phyloP scores from a whole-genome alignment of 2,329 filamentous ascomycete genomes.

The Leptographium procerum region DNA sequence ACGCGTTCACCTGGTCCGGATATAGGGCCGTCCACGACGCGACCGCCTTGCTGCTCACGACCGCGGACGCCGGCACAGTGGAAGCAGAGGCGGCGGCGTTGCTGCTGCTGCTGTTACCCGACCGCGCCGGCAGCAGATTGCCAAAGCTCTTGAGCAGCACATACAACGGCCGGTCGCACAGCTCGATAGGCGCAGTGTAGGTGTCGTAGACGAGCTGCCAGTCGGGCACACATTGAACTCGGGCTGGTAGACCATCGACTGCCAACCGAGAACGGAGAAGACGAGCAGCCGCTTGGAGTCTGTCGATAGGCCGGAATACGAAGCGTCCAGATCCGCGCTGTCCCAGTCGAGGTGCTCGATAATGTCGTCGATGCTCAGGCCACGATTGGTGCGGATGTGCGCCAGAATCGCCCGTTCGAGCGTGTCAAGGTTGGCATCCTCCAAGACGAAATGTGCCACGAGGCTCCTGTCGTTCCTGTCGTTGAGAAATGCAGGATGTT shows the following conservation, averaged over 20 bases:
- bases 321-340: background rate
- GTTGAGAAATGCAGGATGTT: background rate
- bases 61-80: too few relatives aligned
- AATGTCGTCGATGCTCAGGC: background rate
- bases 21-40: background rate
- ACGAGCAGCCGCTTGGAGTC: background rate
- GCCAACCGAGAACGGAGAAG: background rate
- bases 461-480: background rate
- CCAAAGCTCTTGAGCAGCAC: background rate
- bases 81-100: too few relatives aligned
- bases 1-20: background rate
- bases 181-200: background rate
- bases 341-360: background rate
- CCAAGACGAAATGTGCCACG: background rate
- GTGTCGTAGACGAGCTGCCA: background rate
- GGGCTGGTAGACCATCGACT: background rate
- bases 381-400: background rate
- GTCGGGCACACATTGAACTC: background rate
- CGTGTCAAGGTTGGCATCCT: background rate
- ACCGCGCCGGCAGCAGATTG: background rate
- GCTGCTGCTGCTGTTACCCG: background rate
- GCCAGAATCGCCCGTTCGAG: background rate
- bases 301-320: background rate
- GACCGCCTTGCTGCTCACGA: background rate
- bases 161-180: background rate